Evolutionary conservation across 495 filamentous ascomycete genomes (phyloP), one percentile per base, ranked within the genome.

Genomic region (Rhypophila decipiens): DNA sequence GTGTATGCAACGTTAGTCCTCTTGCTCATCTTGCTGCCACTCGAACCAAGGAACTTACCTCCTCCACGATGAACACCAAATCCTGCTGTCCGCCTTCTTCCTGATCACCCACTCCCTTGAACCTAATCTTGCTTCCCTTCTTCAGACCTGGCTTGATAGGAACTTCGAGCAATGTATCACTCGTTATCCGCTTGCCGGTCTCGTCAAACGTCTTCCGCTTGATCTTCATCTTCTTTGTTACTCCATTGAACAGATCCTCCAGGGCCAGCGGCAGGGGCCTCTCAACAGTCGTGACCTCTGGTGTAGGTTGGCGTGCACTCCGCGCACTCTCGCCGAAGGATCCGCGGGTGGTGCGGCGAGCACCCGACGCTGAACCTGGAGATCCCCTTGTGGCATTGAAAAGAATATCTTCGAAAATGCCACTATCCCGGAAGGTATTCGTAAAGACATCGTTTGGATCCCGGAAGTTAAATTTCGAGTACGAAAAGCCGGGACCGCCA

Each of bases 71-170:
- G 55, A 98, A 89, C 63, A 95, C 90, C 37, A 98, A 65, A 69
- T 98, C 94, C 66, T 98, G 94, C 46, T 88, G 85, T n/a, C 90
- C 90, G 23, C 94, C 93, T 61, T 97, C 93, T 52, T 95, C 90
- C 61, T 96, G 90, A 65, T 97, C 94, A 1, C 94, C 93, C 24
- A 97, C 87, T 23, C 90, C 88, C 66, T 87, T 85, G 60, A 94
- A 98, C 70, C 96, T 95, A 56, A 98, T 94, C 76, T 96, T 98
- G 50, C 88, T 93, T 19, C 93, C 93, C 48, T 90, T 86, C 66
- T 96, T 94, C 64, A 96, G 76, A 38, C 93, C 93, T 24, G 87
- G 86, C 70, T 96, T 96, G 67, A 97, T 94, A 44, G 85, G 84
- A 48, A 96, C 91, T 61, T 95, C 89, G 17, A 98, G 65, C 8